These are phyloP conservation scores for Dendrocalamus sinicus DNA, from an alignment of 176 grass and related monocot genomes.

Conservation along the genomic window DNA sequence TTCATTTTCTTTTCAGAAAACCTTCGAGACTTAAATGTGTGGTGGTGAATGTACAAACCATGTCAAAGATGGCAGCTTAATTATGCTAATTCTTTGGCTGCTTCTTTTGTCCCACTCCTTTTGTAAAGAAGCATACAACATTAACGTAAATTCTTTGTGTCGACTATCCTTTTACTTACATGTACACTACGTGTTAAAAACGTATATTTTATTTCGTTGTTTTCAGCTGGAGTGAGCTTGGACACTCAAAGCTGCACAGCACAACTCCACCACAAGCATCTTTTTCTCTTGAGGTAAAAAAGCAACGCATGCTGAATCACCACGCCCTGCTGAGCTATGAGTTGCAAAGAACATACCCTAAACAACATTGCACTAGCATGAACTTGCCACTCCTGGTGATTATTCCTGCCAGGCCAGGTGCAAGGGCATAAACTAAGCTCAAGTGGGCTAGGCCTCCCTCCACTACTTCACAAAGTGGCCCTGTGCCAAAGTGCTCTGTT, in stretches of 20 bases:
- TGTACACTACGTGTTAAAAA: constrained; percentile 29
- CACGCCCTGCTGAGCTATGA: constrained; percentile 30
- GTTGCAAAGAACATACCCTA: constrained; percentile 53
- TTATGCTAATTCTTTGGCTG: constrained; percentile 44
- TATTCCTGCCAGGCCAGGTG: constrained; percentile 47
- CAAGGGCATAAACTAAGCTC: constrained; percentile 45
- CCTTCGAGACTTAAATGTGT: constrained; percentile 35
- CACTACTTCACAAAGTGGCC: constrained; percentile 55
- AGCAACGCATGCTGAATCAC: constrained; percentile 42
- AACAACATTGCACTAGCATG: constrained; percentile 41
- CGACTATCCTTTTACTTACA: constrained; percentile 33
- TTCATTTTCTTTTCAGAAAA: constrained; percentile 16
- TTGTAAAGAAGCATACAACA: constrained; percentile 42
- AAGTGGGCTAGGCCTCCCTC: constrained; percentile 45
- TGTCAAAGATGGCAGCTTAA: constrained; percentile 52
- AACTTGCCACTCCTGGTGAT: constrained; percentile 58
- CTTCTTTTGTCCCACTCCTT: constrained; percentile 30
- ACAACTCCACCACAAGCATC: constrained; percentile 38
- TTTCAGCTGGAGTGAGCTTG: constrained; percentile 49
- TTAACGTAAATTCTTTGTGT: constrained; percentile 48
- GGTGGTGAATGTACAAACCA: constrained; percentile 31
- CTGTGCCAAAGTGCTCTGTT: constrained; percentile 32
- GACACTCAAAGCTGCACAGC: constrained; percentile 45
- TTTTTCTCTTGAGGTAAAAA: constrained; percentile 69
- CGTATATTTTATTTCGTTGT: constrained; percentile 34